Evolutionary conservation across 2,329 filamentous ascomycete genomes (phyloP).

Genomic region (Coleophoma crateriformis): DNA sequence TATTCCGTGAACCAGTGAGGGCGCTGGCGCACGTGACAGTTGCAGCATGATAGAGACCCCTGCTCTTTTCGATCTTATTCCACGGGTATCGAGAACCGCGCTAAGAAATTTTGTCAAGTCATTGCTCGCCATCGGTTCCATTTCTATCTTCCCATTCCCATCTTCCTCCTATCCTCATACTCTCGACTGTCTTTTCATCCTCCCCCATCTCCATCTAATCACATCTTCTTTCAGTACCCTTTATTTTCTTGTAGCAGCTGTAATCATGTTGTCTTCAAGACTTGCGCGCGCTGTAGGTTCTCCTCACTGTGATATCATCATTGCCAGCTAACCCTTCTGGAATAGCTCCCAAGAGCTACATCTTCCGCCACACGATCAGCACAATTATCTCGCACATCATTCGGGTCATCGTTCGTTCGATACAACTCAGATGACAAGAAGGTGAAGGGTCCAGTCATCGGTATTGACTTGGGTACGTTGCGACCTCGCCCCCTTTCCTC

Average conservation of each 20-base stretch:
- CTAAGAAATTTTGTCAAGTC: constrained; percentile 1
- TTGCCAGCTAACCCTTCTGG: constrained; percentile 14
- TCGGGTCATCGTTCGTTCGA: constrained; percentile 68
- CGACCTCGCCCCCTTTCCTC: neutral
- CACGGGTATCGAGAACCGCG: neutral
- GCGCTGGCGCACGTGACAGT: too few relatives aligned
- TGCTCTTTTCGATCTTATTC: too few relatives aligned
- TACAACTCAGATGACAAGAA: constrained; percentile 77
- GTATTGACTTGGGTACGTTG: constrained; percentile 86
- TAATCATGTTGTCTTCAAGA: constrained; percentile 67
- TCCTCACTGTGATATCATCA: neutral
- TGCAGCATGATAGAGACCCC: too few relatives aligned
- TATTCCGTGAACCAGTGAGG: too few relatives aligned
- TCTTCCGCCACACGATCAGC: constrained; percentile 63
- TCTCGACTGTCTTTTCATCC: constrained; percentile 8
- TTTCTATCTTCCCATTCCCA: constrained; percentile 7
- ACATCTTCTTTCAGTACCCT: constrained; percentile 6
- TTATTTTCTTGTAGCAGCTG: constrained; percentile 13
- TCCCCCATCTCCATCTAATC: constrained; percentile 8
- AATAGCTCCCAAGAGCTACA: constrained; percentile 72
- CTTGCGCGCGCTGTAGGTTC: constrained; percentile 69
- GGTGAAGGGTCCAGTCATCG: constrained; percentile 93
- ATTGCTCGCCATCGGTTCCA: neutral
- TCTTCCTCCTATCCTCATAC: constrained; percentile 3
- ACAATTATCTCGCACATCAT: constrained; percentile 61